Base-by-base conservation (phyloP, 208 protist species). In the Trypanosoma avium region DNA sequence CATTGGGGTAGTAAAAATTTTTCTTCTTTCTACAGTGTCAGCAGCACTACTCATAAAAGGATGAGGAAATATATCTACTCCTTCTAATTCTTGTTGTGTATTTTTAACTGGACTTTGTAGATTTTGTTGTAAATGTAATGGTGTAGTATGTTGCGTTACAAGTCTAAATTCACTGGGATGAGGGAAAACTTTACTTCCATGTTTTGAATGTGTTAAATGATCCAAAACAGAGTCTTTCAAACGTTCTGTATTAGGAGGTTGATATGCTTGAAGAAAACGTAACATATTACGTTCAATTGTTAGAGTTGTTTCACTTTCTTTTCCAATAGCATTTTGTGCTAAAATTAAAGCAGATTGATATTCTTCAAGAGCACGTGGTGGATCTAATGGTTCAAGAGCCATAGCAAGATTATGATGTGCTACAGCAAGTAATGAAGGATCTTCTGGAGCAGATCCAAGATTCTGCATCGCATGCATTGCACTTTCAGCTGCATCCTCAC, bases 361-460 rank as follows among this genome's bases (percentile, higher is more conserved):
- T 70, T 88, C 82, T 67, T 90, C 75, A n/a, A 89, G 36, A 42
- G 81, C 82, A 17, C 80, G 80, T 12, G 50, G 38, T 24, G 77
- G 55, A 59, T 93, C 83, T 13, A 92, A 65, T 9, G 77, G 76
- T 71, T 97, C 88, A 6, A 95, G 77, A 8, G 92, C 87, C 89
- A 95, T 94, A 61, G 88, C 92, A 35, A 95, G 79, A 63, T 97
- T 97, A 75, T 97, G 92, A 55, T 95, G 85, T 9, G 92, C 92
- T 17, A 94, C 83, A 30, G 81, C 86, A 45, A 97, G 80, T 56
- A 96, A 67, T 10, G 86, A 88, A 1, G 81, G 73, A 63, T 91
- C 84, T 59, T 96, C 87, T 0, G 82, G 83, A n/a, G 75, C 72
- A 53, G 81, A 57, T 10, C 66, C 66, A 12, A 95, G 75, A 46